Conservation (phyloP, 140 eudicot species). For the Artemisia princeps region DNA sequence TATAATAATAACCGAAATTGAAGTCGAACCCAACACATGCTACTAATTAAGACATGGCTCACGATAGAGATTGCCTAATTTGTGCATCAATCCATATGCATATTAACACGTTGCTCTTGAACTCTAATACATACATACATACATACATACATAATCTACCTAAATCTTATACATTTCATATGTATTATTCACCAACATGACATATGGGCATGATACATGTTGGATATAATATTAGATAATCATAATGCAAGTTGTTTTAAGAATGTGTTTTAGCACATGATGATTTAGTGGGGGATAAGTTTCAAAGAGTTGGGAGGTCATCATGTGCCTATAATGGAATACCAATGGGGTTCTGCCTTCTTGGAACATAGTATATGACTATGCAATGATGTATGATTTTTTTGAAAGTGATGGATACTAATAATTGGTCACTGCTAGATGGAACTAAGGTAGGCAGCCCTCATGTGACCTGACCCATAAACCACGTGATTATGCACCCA, state of each 20-base stretch:
- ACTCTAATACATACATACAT: not conserved
- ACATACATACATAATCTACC: not conserved
- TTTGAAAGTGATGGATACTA: conserved; percentile 27
- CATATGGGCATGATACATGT: conserved; percentile 7
- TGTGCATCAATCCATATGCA: no score
- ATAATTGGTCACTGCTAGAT: conserved; percentile 37
- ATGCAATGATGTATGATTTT: conserved; percentile 22
- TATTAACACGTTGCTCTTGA: not conserved
- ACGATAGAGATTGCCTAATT: no score
- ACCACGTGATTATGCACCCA: conserved; percentile 45
- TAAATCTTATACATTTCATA: not conserved
- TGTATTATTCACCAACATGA: not conserved
- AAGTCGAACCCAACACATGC: not conserved
- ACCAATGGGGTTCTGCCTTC: conserved; percentile 39
- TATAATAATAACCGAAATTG: not conserved
- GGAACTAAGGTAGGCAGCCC: conserved; percentile 41
- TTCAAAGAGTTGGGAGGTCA: conserved; percentile 25
- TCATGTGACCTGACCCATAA: conserved; percentile 37
- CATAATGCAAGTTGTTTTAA: conserved; percentile 13
- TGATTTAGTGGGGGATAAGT: conserved; percentile 34
- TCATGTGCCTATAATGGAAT: conserved; percentile 38
- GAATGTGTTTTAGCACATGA: conserved; percentile 34
- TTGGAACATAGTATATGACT: conserved; percentile 51
- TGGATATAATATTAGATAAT: conserved; percentile 14
- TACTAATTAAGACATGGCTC: not conserved